Percentiles rank a stretch among this genome's conserved stretches.
phyloP scores from a whole-genome alignment of 805 yeast species.

The Suhomyces tanzawaensis region DNA sequence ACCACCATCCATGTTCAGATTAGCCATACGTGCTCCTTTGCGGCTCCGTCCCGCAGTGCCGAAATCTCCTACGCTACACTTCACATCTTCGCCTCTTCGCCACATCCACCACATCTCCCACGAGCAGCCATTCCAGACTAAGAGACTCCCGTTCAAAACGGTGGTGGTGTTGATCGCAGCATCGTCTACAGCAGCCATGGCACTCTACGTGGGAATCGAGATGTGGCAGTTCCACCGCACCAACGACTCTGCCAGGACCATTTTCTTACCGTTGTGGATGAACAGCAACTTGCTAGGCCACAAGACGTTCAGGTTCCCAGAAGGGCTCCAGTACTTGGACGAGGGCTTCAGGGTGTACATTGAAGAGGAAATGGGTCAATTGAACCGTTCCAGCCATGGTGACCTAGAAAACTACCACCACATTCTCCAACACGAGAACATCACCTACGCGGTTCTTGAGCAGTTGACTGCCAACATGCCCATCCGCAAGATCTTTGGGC shows the following conservation, averaged over 20 bases:
- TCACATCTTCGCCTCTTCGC: background rate
- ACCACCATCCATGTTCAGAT: no score
- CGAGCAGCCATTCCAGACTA: conserved; percentile 5
- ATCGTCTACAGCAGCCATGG: conserved; percentile 25
- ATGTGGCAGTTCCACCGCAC: conserved; percentile 11
- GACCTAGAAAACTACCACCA: conserved; percentile 13
- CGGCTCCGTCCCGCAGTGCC: no score
- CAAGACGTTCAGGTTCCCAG: conserved; percentile 25
- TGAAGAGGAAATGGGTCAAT: conserved; percentile 14
- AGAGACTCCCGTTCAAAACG: conserved; percentile 19
- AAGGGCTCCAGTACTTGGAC: conserved; percentile 26
- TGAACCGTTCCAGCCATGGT: conserved; percentile 8
- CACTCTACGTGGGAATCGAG: conserved; percentile 20
- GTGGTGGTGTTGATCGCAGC: conserved; percentile 17
- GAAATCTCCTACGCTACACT: no score
- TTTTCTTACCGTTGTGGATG: conserved; percentile 28
- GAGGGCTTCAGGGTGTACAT: conserved; percentile 15
- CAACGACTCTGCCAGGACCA: conserved; percentile 7
- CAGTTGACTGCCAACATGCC: conserved; percentile 19
- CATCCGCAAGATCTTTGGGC: conserved; percentile 24
- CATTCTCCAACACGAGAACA: conserved; percentile 18
- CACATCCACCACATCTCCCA: background rate
- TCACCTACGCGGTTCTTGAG: conserved; percentile 28
- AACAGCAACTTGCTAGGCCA: conserved; percentile 25
- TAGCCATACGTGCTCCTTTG: no score